Base-by-base conservation (phyloP, 768 basidiomycete species). In the Psilocybe subaeruginosa region DNA sequence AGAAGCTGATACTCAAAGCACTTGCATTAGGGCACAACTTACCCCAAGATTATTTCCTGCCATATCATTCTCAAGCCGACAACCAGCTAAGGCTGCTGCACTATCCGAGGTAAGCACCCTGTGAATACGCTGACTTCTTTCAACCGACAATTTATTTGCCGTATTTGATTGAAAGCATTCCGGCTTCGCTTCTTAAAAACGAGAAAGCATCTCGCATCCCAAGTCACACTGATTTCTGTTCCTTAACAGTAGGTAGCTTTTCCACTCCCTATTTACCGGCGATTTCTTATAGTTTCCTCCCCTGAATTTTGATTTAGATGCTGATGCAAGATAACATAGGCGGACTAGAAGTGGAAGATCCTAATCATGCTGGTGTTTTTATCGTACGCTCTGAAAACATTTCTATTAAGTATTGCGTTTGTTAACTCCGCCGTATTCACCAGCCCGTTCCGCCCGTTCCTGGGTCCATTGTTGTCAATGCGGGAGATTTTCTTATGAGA, bases 331-430 rank as follows among this genome's bases (percentile, higher is more conserved):
- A 89, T 64, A 75, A 80, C 4, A 77, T 81, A 2, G 86, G 87
- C 5, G 88, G 88, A 0, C 75, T 89, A 3, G 85, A 90, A 66
- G 81, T 88, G 4, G 84, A 88, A 67, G 80, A 83, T 66, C 84
- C 85, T 0, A 72, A 76, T 43, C 66, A 71, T 17, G 78, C 82
- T 4, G 85, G 82, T 1, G 55, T 69, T 46, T 82, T 81, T 64
- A 58, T 70, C 45, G 80, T 76, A 62, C 43, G 72, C 33, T 45
- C 39, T 52, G 3, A 19, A 12, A 31, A 8, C 52, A 2, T 2
- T 17, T 30, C 48, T 12, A n/a, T 8, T 39, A 31, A 11, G 41
- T 30, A 51, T 47, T 19, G 9, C 2, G 1, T n/a, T 16, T 51
- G 33, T 35, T 8, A 33, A 35, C 27, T 9, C 51, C 33, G 17